Evolutionary conservation across 176 grass and related monocot species (phyloP).

Genomic region (Avena sativa): DNA sequence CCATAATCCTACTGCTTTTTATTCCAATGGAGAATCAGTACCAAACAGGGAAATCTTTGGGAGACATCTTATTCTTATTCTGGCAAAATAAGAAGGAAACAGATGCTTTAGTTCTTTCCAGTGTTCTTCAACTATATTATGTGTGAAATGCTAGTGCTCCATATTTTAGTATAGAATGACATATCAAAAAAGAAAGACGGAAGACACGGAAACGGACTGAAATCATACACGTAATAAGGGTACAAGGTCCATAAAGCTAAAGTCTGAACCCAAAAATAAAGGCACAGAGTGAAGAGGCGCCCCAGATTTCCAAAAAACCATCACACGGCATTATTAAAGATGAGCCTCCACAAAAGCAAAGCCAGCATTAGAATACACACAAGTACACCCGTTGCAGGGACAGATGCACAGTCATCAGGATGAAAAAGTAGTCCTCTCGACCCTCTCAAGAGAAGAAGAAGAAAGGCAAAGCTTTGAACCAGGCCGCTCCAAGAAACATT

Average conservation of each 20-base stretch:
- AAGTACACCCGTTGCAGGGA: conserved; percentile 41
- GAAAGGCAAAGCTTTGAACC: conserved; percentile 46
- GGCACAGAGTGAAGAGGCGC: neutral
- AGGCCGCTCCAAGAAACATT: conserved; percentile 44
- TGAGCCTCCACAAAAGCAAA: conserved; percentile 45
- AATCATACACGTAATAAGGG: conserved; percentile 6
- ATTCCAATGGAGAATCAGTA: conserved; percentile 43
- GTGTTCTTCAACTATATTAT: no score
- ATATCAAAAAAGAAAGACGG: neutral
- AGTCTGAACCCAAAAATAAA: conserved; percentile 36
- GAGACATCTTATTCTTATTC: conserved; percentile 49
- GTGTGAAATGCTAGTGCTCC: neutral
- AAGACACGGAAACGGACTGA: conserved; percentile 34
- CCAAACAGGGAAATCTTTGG: conserved; percentile 17
- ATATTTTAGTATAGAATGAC: neutral
- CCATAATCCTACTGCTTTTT: conserved; percentile 44
- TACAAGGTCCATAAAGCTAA: conserved; percentile 16
- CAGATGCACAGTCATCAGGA: conserved; percentile 50
- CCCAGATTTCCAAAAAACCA: conserved; percentile 31
- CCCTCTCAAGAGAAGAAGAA: conserved; percentile 1
- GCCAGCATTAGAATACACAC: conserved; percentile 51
- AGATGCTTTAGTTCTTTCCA: neutral
- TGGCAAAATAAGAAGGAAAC: conserved; percentile 15
- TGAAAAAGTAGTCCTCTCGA: conserved; percentile 24
- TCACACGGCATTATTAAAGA: conserved; percentile 32